A percentile compares a stretch with the other conserved stretches of the same genome.
phyloP scores from a whole-genome alignment of 2,329 filamentous ascomycete genomes.

The Boeremia lycopersici region DNA sequence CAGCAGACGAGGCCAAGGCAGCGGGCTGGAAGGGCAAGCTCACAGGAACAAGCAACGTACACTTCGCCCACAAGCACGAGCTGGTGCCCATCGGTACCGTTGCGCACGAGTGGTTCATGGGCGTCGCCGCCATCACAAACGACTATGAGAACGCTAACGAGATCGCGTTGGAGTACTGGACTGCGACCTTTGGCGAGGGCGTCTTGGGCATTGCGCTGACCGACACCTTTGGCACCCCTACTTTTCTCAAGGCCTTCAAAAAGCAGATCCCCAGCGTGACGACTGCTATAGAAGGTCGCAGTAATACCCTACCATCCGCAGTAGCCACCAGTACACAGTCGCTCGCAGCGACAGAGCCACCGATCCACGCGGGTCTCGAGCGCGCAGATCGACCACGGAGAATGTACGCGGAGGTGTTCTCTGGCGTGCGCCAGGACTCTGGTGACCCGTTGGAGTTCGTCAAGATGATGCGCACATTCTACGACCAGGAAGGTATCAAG shows the following conservation, averaged over 20 bases:
- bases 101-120: constrained; percentile 99
- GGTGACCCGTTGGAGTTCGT: constrained; percentile 84
- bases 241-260: constrained; percentile 85
- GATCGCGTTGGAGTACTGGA: constrained; percentile 84
- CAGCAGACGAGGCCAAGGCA: constrained; percentile 71
- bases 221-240: constrained; percentile 92
- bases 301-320: constrained; percentile 49
- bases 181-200: constrained; percentile 84
- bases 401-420: constrained; percentile 82
- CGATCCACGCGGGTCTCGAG: constrained; percentile 52
- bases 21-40: constrained; percentile 74
- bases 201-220: constrained; percentile 88
- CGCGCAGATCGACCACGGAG: constrained; percentile 50
- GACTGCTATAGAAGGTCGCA: constrained; percentile 49
- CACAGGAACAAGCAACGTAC: constrained; percentile 92
- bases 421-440: constrained; percentile 87
- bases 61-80: constrained; percentile 91
- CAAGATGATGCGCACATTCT: constrained; percentile 79
- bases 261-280: constrained; percentile 62
- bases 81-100: constrained; percentile 86
- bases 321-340: constrained; percentile 45
- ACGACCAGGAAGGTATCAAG: constrained; percentile 74
- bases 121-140: constrained; percentile 86
- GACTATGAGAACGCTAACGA: constrained; percentile 87
- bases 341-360: constrained; percentile 49